Conservation (phyloP, 2,329 filamentous ascomycete genomes). For the Purpureocillium lavendulum region DNA sequence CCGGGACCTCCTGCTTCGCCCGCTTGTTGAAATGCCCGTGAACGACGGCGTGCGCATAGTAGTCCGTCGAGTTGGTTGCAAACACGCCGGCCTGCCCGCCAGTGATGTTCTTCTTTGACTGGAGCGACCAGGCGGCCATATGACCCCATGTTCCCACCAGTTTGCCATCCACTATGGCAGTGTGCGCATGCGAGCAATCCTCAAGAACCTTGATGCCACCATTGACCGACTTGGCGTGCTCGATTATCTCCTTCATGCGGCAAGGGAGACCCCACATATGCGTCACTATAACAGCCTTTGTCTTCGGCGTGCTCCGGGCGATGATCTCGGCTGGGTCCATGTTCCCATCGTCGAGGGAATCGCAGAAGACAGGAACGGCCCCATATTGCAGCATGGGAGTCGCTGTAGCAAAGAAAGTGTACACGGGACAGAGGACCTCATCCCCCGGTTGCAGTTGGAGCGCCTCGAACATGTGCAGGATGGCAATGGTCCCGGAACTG, state of each 20-base stretch:
- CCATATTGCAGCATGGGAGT: constrained; percentile 4
- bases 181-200: constrained; percentile 6
- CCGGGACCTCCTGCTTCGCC: constrained; percentile 2
- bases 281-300: constrained; percentile 5
- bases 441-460: background rate
- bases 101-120: constrained; percentile 4
- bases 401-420: constrained; percentile 3
- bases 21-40: constrained; percentile 4
- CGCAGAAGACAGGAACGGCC: constrained; percentile 3
- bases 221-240: background rate
- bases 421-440: constrained; percentile 6
- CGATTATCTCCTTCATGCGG: constrained; percentile 2
- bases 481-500: constrained; percentile 1
- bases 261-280: constrained; percentile 7
- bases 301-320: background rate
- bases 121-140: constrained; percentile 4
- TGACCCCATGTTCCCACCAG: constrained; percentile 4
- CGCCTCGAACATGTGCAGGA: constrained; percentile 2
- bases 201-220: constrained; percentile 3
- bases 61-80: constrained; percentile 3
- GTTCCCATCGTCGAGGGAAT: constrained; percentile 1
- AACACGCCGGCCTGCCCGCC: constrained; percentile 3
- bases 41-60: constrained; percentile 2
- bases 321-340: constrained; percentile 2
- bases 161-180: constrained; percentile 1